A percentile compares a stretch with the other conserved stretches of the same genome.
Conservation (phyloP, 805 yeast species). For the Teunomyces panamensis region DNA sequence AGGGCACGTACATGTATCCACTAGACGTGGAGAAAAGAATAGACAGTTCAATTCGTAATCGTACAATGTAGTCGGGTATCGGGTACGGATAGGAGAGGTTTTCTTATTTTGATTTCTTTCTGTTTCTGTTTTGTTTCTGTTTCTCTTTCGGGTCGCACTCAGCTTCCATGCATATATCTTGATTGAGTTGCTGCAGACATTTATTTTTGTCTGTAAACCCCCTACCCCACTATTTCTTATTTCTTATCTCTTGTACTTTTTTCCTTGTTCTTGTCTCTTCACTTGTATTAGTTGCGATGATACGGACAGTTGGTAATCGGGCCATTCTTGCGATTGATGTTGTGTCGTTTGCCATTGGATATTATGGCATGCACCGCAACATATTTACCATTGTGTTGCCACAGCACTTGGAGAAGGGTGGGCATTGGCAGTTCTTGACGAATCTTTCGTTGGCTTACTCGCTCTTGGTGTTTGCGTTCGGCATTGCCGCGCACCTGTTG, state of each 20-base stretch:
- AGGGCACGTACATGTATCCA: not conserved
- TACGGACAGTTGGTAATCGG: slow-evolving; percentile 29
- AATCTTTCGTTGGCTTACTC: slow-evolving; percentile 30
- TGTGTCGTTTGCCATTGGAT: slow-evolving; percentile 26
- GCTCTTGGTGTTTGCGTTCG: slow-evolving; percentile 12
- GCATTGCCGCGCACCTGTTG: slow-evolving; percentile 34
- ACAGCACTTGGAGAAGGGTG: slow-evolving; percentile 49
- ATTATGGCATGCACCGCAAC: slow-evolving; percentile 22
- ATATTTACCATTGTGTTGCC: slow-evolving; percentile 41
- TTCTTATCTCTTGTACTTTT: too few species aligned
- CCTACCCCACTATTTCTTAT: too few species aligned
- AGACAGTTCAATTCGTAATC: too few species aligned
- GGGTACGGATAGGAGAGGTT: too few species aligned
- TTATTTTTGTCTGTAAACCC: too few species aligned
- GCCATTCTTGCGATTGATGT: slow-evolving; percentile 21
- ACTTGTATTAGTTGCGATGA: not conserved
- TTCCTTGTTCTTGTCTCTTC: too few species aligned
- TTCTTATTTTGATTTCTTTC: too few species aligned
- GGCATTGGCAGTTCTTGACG: slow-evolving; percentile 71
- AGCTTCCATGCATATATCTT: not conserved
- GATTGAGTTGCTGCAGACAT: too few species aligned
- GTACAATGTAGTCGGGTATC: too few species aligned
- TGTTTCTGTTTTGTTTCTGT: not conserved
- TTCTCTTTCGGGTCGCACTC: not conserved
- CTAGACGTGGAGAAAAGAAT: not conserved